phyloP scores from a whole-genome alignment of 75 land plant genomes.

The Cunninghamia lanceolata region DNA sequence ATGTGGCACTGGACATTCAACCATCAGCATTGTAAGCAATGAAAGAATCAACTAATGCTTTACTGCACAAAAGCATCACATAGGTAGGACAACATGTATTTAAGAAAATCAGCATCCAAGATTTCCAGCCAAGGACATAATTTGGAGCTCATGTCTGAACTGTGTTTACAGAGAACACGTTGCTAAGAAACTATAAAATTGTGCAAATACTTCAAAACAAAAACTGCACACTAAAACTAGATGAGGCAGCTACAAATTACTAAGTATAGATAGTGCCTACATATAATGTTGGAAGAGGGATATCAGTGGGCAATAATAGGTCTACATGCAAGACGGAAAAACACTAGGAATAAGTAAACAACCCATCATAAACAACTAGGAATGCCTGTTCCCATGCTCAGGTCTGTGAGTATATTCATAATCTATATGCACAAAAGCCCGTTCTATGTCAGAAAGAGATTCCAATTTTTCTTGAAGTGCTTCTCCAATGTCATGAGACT shows the following conservation, averaged over 20 bases:
- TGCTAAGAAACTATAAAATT: no score
- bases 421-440: conserved; percentile 93
- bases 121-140: background rate
- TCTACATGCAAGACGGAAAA: background rate
- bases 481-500: no score
- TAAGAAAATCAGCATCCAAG: background rate
- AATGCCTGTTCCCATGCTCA: conserved; percentile 39
- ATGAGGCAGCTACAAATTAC: no score
- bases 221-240: background rate
- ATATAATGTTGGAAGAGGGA: background rate
- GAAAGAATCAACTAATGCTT: no score
- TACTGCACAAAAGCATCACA: no score
- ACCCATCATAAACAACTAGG: background rate
- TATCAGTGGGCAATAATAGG: background rate
- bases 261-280: background rate
- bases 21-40: no score
- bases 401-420: conserved; percentile 84
- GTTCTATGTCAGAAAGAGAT: conserved; percentile 90
- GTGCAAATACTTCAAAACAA: background rate
- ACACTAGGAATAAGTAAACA: background rate
- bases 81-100: no score
- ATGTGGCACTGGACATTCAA: no score
- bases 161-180: no score
- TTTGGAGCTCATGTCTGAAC: background rate
- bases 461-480: no score